phyloP scores from a whole-genome alignment of 345 rosid genomes.

The Atalantia buxifolia region DNA sequence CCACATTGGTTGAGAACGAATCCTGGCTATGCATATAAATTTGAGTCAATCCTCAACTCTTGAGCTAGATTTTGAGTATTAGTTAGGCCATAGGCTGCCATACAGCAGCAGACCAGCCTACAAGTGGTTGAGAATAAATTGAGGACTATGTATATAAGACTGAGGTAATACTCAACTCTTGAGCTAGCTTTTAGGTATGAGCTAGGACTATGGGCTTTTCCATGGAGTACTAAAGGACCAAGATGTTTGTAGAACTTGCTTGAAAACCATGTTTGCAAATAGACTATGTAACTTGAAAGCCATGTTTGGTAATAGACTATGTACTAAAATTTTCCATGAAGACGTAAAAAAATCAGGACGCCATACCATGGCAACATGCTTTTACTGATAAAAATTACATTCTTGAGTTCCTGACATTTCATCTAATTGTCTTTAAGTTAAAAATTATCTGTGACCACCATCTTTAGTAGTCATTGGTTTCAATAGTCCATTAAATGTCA shows the following conservation, averaged over 20 bases:
- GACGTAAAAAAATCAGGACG: neutral
- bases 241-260: neutral
- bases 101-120: too few species aligned
- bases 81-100: too few species aligned
- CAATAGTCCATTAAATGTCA: neutral
- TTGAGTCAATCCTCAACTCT: too few species aligned
- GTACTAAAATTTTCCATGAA: neutral
- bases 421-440: neutral
- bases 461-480: neutral
- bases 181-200: too few species aligned
- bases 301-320: neutral
- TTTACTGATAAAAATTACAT: neutral
- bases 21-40: too few species aligned
- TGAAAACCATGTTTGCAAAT: neutral
- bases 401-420: neutral
- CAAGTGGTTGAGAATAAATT: too few species aligned
- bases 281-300: neutral
- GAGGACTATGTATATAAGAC: too few species aligned
- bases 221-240: neutral
- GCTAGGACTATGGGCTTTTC: too few species aligned
- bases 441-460: neutral
- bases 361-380: neutral
- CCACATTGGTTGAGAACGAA: too few species aligned
- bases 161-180: too few species aligned
- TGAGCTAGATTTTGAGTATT: too few species aligned